Evolutionary conservation across 2,329 filamentous ascomycete genomes (phyloP), one percentile per base, ranked within the genome.

Genomic region (Trichoderma sp.): DNA sequence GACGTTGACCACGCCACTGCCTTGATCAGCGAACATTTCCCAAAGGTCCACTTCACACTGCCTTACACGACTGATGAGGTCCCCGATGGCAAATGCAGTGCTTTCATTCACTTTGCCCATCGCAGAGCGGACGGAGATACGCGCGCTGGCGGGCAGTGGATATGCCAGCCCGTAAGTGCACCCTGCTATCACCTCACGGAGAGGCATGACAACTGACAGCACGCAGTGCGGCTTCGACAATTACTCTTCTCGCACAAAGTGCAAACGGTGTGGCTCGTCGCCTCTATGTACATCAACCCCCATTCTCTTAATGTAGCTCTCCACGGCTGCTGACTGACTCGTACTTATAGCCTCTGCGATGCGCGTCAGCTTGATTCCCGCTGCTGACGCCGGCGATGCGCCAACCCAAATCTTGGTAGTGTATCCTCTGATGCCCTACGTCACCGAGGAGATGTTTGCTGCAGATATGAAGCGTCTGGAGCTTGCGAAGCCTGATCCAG

Each of bases 381-480:
- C 79, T 61, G 81, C 80, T 19, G 82, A 84, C 70, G 79, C 81
- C 26, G 78, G 80, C 59, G 76, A 88, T 65, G 76, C 83, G 0
- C 85, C 88, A 1, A 92, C 90, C 1, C 91, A 93, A 69, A 92
- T 93, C 69, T 78, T 95, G 21, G 85, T 95, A 5, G 81, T 95
- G 26, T 87, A 90, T 66, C 88, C 88, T 7, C 78, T 96, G 7
- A 87, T 91, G 39, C 78, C 85, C 0, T 88, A 89, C 15, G 86
- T 92, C 6, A 90, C 83, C 7, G 91, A 94, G 75, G 86, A 90
- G 63, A 79, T 90, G 55, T 80, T 96, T 10, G 89, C 88, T 1
- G 88, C 86, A 64, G 91, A 91, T 26, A 85, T 92, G 57, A 85
- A 87, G 70, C 91, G 91, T 69, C 81, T 96, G 4, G 91, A 91